These are phyloP conservation scores for Apiospora saccharicola DNA, from an alignment of 2,329 filamentous ascomycete species.

Conservation along the genomic window DNA sequence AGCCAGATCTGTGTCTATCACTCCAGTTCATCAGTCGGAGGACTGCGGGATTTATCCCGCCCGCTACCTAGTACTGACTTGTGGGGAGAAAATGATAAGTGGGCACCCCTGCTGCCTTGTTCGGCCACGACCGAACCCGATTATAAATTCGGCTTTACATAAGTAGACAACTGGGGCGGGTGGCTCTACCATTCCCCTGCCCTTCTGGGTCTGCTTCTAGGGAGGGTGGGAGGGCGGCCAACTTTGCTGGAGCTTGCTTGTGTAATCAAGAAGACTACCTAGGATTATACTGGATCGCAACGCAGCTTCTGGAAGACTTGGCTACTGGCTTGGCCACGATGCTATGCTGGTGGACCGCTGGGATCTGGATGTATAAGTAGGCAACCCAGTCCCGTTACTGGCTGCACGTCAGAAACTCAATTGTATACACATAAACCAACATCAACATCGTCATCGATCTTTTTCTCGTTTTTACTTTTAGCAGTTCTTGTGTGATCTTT, in stretches of 20 bases:
- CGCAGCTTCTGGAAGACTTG: constrained; percentile 4
- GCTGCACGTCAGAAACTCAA: neutral
- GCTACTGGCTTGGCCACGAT: neutral
- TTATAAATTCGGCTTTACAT: neutral
- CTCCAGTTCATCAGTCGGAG: neutral
- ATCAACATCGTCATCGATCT: neutral
- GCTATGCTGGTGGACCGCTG: neutral
- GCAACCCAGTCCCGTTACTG: neutral
- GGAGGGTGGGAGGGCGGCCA: neutral
- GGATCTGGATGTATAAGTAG: neutral
- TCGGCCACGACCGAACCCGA: neutral
- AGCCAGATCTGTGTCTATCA: neutral
- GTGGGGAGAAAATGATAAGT: no score
- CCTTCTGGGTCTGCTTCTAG: neutral
- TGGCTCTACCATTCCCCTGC: neutral
- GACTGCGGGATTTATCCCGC: neutral
- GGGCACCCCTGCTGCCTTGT: neutral
- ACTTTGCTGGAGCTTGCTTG: neutral
- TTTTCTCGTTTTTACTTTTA: neutral
- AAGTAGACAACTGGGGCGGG: neutral
- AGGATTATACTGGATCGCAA: neutral
- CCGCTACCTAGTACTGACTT: neutral
- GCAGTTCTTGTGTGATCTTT: neutral
- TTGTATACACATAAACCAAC: neutral
- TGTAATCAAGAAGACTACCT: neutral